Conservation (phyloP, 2,329 filamentous ascomycete species). For the Eutypa lata region DNA sequence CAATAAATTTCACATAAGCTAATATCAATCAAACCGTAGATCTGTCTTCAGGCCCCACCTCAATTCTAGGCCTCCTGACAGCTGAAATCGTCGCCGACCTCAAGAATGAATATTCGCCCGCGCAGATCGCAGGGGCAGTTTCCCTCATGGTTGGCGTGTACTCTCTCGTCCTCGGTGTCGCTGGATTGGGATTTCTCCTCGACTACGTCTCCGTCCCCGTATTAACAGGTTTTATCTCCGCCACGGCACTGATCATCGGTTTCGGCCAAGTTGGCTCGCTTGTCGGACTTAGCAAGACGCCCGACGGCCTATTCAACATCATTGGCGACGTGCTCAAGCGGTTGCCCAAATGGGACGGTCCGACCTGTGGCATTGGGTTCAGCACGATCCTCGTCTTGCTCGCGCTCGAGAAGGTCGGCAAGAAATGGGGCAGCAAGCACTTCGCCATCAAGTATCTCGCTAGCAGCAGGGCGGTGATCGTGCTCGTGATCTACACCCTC, state of each 20-base stretch:
- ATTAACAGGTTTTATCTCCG: slow-evolving; percentile 63
- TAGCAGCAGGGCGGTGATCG: slow-evolving; percentile 58
- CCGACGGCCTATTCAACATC: slow-evolving; percentile 50
- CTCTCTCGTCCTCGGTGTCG: slow-evolving; percentile 54
- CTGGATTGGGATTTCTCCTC: slow-evolving; percentile 62
- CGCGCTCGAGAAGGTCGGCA: slow-evolving; percentile 54
- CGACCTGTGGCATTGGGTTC: slow-evolving; percentile 58
- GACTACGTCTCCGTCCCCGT: slow-evolving; percentile 66
- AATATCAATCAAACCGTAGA: too few relatives aligned
- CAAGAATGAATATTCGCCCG: slow-evolving; percentile 47
- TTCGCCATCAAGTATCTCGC: slow-evolving; percentile 56
- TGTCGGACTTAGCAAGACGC: slow-evolving; percentile 51
- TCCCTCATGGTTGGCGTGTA: slow-evolving; percentile 63
- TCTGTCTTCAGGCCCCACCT: slow-evolving; percentile 61
- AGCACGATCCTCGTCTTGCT: slow-evolving; percentile 54
- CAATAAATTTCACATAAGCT: too few relatives aligned
- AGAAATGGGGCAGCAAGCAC: slow-evolving; percentile 56
- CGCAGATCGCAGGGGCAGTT: slow-evolving; percentile 57
- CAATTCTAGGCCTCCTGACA: slow-evolving; percentile 61
- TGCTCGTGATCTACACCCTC: slow-evolving; percentile 59
- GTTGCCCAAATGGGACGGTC: slow-evolving; percentile 54
- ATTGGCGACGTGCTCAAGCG: slow-evolving; percentile 57
- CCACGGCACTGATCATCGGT: slow-evolving; percentile 63
- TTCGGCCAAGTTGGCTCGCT: slow-evolving; percentile 62
- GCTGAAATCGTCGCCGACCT: slow-evolving; percentile 57